Evolutionary conservation across 2,329 filamentous ascomycete genomes (phyloP), one percentile per base, ranked within the genome.

Genomic region (Taxawa tesnikishii): DNA sequence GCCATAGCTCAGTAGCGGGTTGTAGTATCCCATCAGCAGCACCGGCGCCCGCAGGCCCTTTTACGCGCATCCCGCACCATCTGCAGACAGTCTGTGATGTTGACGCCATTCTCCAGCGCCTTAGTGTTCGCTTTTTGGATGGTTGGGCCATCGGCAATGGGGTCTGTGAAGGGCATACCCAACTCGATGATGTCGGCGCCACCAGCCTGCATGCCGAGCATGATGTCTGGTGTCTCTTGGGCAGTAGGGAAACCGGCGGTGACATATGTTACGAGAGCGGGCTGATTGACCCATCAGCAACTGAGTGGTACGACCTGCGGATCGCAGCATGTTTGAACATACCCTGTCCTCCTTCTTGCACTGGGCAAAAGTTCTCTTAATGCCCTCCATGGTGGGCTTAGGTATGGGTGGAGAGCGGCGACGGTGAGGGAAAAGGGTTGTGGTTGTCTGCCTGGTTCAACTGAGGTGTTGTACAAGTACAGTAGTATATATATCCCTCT

Each of bases 21-120:
- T 98, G 64, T 94, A 98, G 71, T 98, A 98, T 49, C 90, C 90
- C 90, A 98, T 98, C 43, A 98, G 72, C 51, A 98, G 63, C 26
- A 98, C 73, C 1, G 90, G 90, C 1, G 79, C 75, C 48, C 70
- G 78, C 34, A 96, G 66, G 26, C 90, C 90, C 40, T 70, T 71
- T 70, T 68, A 48, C 90, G 72, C 28, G 88, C 84, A 40, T 81
- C 73, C 46, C 79, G 78, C 39, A 94, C 79, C 68, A 94, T 88
- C 49, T 81, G 70, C 25, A 98, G 70, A 11, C 83, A 82, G 32
- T 72, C 75, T 43, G 72, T 67, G 40, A 93, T 80, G 8, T 79
- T 93, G 42, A 96, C 83, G 38, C 85, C 84, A 65, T 98, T 88
- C 47, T 77, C 63, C 28, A 98, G 75, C 24, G 90, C 87, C 58